Evolutionary conservation across 306 rosid species (phyloP), one percentile per base, ranked within the genome.

Genomic region (Acacia acuminata): DNA sequence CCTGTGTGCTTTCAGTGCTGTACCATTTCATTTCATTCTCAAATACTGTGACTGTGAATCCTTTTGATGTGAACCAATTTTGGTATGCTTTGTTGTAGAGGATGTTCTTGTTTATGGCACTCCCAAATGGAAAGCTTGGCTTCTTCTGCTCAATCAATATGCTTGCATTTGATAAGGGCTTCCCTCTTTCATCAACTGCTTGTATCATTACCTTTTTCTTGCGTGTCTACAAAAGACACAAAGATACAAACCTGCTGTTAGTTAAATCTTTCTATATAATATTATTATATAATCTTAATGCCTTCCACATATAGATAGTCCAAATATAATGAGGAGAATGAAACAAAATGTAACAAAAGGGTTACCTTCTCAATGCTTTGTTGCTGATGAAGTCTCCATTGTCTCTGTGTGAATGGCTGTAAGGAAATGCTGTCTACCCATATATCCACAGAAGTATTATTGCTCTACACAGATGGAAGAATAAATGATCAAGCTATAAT

Each of bases 1-100:
- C 96, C 3, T 0, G 90, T 0, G 71, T 16, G 0, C 1, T 5
- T 70, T 94, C 98, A 0, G 68, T 94, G 82, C 77, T 80, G 81
- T 92, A 89, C 98, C 97, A 94, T 47, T 94, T 94, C 98, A 94
- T 92, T 82, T 92, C 98, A 14, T 94, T 71, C 50, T 42, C 92
- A 56, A 92, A 94, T 25, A 86, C 80, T 13, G 98, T 82, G 48
- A 89, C 90, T 5, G 82, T 83, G 90, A 94, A 94, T 71, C 92
- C 15, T 47, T 15, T 89, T 0, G 92, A 80, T 3, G 80, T 42
- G 80, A 92, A 90, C 98, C 98, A 92, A 16, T 89, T 84, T 19
- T 88, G 92, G 36, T 91, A 92, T 14, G 90, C 89, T 8, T 1
- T 0, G 10, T 89, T 91, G 79, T 73, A 65, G 72, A 94, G 90